Conservation (phyloP, 2,329 filamentous ascomycete genomes). For the Emericellopsis atlantica region DNA sequence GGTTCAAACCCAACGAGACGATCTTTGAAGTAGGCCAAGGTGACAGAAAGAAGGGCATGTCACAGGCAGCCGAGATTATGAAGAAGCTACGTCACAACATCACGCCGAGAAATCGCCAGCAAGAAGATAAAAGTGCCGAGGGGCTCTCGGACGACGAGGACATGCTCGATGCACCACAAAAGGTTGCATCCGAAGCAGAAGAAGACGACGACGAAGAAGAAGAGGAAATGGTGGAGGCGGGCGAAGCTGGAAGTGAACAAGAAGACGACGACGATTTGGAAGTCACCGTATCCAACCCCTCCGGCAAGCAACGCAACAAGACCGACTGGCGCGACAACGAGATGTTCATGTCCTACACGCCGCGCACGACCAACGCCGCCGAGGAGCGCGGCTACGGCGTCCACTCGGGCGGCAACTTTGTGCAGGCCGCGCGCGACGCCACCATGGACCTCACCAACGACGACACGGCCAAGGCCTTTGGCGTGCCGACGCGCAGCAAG, state of each 20-base stretch:
- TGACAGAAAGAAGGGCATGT: constrained; percentile 53
- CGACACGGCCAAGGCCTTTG: constrained; percentile 69
- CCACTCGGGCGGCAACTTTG: constrained; percentile 75
- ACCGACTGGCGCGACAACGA: constrained; percentile 71
- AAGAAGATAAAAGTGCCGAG: constrained; percentile 21
- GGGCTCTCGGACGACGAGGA: constrained; percentile 20
- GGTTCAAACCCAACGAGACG: constrained; percentile 81
- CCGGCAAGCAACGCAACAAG: constrained; percentile 37
- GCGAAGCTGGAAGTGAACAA: constrained; percentile 35
- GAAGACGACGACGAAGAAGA: constrained; percentile 11
- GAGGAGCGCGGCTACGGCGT: constrained; percentile 93
- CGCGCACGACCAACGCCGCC: constrained; percentile 64
- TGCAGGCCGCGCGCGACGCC: constrained; percentile 72
- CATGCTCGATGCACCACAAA: constrained; percentile 15
- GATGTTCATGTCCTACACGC: constrained; percentile 93
- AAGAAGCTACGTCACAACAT: constrained; percentile 58
- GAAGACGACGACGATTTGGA: constrained; percentile 55
- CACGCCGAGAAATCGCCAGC: constrained; percentile 36
- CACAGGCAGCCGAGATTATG: constrained; percentile 64
- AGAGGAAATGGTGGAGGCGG: constrained; percentile 12
- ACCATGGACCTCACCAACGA: constrained; percentile 92
- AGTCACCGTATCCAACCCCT: constrained; percentile 54
- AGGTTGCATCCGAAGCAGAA: constrained; percentile 21
- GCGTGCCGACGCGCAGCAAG: constrained; percentile 57
- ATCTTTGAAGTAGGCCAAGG: constrained; percentile 88